phyloP scores from a whole-genome alignment of 805 yeast genomes.

The Dipodascus albidus region DNA sequence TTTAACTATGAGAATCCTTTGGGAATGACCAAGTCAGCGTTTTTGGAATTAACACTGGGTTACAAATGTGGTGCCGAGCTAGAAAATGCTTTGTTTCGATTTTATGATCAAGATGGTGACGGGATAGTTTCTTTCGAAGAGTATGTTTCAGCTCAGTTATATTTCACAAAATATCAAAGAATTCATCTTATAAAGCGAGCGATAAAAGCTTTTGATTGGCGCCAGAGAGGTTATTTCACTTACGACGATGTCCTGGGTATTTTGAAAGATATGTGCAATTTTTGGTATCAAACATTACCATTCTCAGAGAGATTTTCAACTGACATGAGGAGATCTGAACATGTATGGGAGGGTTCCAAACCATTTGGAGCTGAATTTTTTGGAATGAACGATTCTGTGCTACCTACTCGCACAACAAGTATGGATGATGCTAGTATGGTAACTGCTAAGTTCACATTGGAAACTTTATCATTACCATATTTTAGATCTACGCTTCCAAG shows the following conservation, averaged over 20 bases:
- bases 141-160: slow-evolving; percentile 6
- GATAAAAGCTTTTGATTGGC: not conserved
- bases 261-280: not conserved
- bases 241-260: not conserved
- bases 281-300: not conserved
- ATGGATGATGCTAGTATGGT: not conserved
- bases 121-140: slow-evolving; percentile 17
- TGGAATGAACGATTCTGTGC: not conserved
- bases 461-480: not conserved
- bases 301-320: not conserved
- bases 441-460: not conserved
- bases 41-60: slow-evolving; percentile 6
- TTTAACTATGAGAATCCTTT: not conserved
- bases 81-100: slow-evolving; percentile 8
- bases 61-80: slow-evolving; percentile 9
- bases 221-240: not conserved
- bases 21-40: slow-evolving; percentile 4
- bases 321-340: not conserved
- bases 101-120: slow-evolving; percentile 15
- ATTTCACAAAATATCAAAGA: not conserved
- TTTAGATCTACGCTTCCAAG: not conserved
- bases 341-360: not conserved
- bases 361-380: not conserved
- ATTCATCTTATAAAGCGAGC: not conserved
- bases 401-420: not conserved